Conservation (phyloP, 768 basidiomycete genomes). For the Lactifluus pinguis region DNA sequence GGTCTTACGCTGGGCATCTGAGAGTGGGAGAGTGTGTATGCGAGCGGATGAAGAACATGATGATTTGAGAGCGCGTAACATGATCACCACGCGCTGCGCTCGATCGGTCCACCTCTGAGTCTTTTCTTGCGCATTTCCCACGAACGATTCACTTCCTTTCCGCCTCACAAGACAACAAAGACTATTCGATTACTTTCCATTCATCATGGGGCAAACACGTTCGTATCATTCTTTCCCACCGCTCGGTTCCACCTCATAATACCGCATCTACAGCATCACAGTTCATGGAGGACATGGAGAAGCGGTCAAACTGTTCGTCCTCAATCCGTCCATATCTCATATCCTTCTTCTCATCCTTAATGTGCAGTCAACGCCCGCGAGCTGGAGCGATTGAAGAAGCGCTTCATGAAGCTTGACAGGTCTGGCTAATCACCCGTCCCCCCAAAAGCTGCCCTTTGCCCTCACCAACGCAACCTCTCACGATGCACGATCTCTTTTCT, state of each 20-base stretch:
- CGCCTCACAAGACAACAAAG: too few species aligned
- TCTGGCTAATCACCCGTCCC: slow-evolving; percentile 21
- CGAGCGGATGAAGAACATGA: background rate
- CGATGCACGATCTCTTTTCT: background rate
- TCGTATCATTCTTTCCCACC: slow-evolving; percentile 26
- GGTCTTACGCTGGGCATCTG: slow-evolving; percentile 54
- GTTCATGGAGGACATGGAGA: slow-evolving; percentile 98
- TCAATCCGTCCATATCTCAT: background rate
- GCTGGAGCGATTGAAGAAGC: slow-evolving; percentile 92
- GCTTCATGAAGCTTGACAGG: slow-evolving; percentile 99
- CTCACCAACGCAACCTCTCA: background rate
- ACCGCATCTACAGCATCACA: slow-evolving; percentile 54
- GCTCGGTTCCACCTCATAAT: background rate
- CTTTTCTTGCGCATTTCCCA: background rate
- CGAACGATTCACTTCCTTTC: background rate
- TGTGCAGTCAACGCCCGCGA: slow-evolving; percentile 84
- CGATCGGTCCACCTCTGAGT: too few species aligned
- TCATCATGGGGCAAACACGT: slow-evolving; percentile 80
- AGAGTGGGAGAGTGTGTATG: slow-evolving; percentile 22
- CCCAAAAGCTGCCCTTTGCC: background rate
- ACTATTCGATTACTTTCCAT: too few species aligned
- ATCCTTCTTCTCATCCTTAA: background rate
- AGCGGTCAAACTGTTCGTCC: slow-evolving; percentile 89
- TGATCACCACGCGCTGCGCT: too few species aligned
- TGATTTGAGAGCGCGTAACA: background rate